These are phyloP conservation scores for Cladosporium sp. DNA, from an alignment of 2,329 filamentous ascomycete genomes.

Conservation along the genomic window DNA sequence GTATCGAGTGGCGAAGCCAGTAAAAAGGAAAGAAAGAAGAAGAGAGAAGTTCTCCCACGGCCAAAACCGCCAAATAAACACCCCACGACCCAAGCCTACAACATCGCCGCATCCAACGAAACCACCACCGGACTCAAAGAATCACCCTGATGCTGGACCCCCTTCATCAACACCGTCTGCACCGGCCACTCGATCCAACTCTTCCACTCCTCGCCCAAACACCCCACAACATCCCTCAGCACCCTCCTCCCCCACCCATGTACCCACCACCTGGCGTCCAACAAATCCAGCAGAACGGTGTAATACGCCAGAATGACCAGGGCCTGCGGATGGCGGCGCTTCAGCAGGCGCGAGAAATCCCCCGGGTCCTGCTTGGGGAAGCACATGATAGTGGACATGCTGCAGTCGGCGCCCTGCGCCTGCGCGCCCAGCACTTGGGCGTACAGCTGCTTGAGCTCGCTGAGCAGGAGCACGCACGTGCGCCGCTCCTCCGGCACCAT, in stretches of 20 bases:
- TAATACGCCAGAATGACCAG: conserved; percentile 29
- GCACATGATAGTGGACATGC: conserved; percentile 25
- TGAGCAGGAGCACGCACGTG: conserved; percentile 23
- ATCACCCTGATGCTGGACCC: neutral
- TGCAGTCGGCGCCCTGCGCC: conserved; percentile 15
- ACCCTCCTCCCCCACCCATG: conserved; percentile 23
- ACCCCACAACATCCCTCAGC: conserved; percentile 22
- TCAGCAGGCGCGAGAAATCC: conserved; percentile 23
- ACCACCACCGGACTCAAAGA: conserved; percentile 2
- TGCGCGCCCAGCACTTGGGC: conserved; percentile 17
- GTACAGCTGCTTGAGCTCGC: conserved; percentile 27
- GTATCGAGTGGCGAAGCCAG: conserved; percentile 6
- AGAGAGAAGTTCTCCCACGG: neutral
- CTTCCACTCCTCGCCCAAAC: conserved; percentile 26
- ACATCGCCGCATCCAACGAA: conserved; percentile 5
- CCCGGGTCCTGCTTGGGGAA: conserved; percentile 28
- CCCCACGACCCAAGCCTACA: too few species aligned
- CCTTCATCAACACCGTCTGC: conserved; percentile 22
- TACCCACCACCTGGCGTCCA: conserved; percentile 29
- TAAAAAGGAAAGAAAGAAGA: neutral
- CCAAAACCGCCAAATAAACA: neutral
- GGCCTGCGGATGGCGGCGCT: conserved; percentile 25
- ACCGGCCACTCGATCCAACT: conserved; percentile 30
- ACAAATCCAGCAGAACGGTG: conserved; percentile 26
- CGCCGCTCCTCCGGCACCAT: conserved; percentile 27